These are phyloP conservation scores for Cutaneotrichosporon cavernicola DNA, from an alignment of 1,284 basidiomycete genomes.

Conservation along the genomic window DNA sequence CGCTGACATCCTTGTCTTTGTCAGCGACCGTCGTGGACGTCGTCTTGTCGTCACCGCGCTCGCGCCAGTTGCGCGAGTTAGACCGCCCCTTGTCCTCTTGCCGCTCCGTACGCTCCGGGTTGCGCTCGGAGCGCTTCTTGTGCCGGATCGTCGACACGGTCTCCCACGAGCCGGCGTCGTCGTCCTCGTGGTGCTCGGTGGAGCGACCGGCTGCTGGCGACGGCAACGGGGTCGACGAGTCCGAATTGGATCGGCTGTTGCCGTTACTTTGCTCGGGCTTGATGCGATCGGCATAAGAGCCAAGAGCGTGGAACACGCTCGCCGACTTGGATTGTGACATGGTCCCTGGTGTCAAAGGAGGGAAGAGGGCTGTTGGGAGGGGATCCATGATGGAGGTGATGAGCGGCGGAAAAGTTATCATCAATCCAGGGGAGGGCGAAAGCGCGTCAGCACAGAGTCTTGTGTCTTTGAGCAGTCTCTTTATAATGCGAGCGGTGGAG, in stretches of 20 bases:
- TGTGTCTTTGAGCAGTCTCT: not conserved
- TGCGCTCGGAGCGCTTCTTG: conserved; percentile 16
- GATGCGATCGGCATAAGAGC: conserved; percentile 49
- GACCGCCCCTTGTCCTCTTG: conserved; percentile 37
- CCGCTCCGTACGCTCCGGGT: conserved; percentile 17
- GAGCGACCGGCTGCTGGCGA: conserved; percentile 8
- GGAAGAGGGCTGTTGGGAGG: conserved; percentile 3
- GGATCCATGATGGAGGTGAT: not conserved
- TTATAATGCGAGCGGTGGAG: not conserved
- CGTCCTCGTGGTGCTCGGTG: conserved; percentile 8
- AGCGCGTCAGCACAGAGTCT: conserved; percentile 8
- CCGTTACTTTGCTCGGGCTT: conserved; percentile 27
- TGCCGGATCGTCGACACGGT: conserved; percentile 23
- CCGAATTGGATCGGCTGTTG: conserved; percentile 12
- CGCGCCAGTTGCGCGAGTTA: conserved; percentile 35
- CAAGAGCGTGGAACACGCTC: conserved; percentile 49
- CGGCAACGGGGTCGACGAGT: conserved; percentile 14
- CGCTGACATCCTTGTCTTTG: conserved; percentile 13
- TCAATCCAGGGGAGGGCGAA: not conserved
- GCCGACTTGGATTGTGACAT: conserved; percentile 27
- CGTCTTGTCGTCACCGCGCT: conserved; percentile 21
- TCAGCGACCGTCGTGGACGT: conserved; percentile 12
- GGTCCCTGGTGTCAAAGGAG: conserved; percentile 6
- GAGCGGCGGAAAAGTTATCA: conserved; percentile 4
- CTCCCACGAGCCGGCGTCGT: conserved; percentile 21